Evolutionary conservation across 108 stramenopile genomes (phyloP), one percentile per base, ranked within the genome.

Genomic region (Cyclostephanos invisitatus): DNA sequence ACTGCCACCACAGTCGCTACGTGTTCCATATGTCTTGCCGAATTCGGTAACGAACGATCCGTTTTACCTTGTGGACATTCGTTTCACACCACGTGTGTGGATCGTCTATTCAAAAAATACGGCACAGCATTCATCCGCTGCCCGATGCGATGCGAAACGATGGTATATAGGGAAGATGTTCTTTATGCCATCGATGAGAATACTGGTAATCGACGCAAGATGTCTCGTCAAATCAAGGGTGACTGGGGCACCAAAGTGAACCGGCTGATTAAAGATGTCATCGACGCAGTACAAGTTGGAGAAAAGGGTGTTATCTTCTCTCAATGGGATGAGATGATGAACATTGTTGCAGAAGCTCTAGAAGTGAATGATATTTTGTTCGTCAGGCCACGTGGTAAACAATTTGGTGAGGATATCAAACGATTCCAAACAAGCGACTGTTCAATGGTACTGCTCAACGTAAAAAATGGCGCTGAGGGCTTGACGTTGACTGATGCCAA

Each of bases 241-340:
- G 78, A 84, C 60, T 94, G 85, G 80, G 93, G 93, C 4, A 94
- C 93, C 15, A 94, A 94, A 55, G 73, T 84, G 0, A 82, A 85
- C 17, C 51, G 77, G 25, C 58, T 91, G 10, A 74, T 91, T 35
- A 77, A 80, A 21, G 91, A 88, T 71, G 38, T 89, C 0, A 18
- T 86, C 17, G 72, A 73, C 44, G 72, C 84, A 17, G 53, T 63
- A 7, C 76, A 84, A 18, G 48, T 60, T 11, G 90, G 86, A 28
- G 94, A 95, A 21, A 91, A 90, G 64, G 70, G 87, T 46, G 56
- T 95, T 49, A 78, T 95, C 7, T 90, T 95, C 35, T 80, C 74
- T 1, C 86, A 87, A 66, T 96, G 93, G 92, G 89, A 96, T 15
- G 90, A 94, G 29, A 92, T 92, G 90, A 77, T 94, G n/a, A 84